A percentile compares a stretch with the other conserved stretches of the same genome.
phyloP scores from a whole-genome alignment of 345 rosid genomes.

The Zanthoxylum bungeanum region DNA sequence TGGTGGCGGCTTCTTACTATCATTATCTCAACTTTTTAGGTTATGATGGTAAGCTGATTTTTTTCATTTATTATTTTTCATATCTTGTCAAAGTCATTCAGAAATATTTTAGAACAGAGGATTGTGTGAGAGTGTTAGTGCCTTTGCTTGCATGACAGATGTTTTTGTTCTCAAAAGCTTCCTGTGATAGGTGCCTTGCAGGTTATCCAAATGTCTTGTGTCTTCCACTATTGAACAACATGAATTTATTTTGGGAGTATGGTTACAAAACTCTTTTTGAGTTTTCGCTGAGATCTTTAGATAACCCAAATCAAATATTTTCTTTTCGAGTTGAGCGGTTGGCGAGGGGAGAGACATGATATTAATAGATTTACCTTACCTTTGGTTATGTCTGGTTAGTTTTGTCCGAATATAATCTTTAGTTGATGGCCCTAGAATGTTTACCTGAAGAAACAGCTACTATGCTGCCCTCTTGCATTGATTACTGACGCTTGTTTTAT shows the following conservation, averaged over 20 bases:
- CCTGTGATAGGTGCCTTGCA: not conserved
- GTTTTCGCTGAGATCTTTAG: too few species aligned
- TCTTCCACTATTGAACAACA: too few species aligned
- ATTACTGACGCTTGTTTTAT: slow-evolving; percentile 1
- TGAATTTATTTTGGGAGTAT: too few species aligned
- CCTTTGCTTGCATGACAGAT: not conserved
- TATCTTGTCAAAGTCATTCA: not conserved
- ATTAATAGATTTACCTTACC: not conserved
- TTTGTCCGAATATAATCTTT: not conserved
- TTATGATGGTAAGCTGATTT: slow-evolving; percentile 73
- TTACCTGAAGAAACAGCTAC: slow-evolving; percentile 2
- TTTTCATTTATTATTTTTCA: not conserved
- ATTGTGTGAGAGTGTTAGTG: not conserved
- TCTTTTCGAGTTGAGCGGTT: not conserved
- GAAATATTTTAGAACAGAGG: not conserved
- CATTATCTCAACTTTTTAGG: slow-evolving; percentile 99
- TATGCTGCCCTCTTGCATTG: not conserved
- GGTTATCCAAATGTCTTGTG: too few species aligned
- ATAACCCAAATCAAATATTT: not conserved
- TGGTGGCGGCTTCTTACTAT: slow-evolving; percentile 90
- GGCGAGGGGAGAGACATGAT: not conserved
- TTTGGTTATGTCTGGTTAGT: not conserved
- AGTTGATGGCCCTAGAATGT: not conserved
- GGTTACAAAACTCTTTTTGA: too few species aligned
- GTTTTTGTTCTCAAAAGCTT: not conserved